Base-by-base conservation (phyloP, 2,329 filamentous ascomycete species). In the Fusarium gaditjirri region DNA sequence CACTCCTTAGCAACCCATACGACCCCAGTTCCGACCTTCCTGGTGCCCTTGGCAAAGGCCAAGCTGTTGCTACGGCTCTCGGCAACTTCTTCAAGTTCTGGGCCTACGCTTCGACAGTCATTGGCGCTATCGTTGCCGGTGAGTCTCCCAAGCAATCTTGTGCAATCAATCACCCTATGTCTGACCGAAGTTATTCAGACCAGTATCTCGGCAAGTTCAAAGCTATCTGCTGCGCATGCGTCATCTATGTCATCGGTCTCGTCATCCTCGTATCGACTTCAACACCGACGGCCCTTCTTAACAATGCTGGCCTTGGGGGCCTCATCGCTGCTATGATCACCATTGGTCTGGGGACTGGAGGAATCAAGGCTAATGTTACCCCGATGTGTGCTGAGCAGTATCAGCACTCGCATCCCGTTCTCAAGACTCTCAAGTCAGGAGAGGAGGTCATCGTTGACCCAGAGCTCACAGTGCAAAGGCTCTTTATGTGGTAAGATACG, bases 71-170 rank as follows among this genome's bases (percentile, higher is more conserved):
- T 0, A 63, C 60, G 6, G 60, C 60, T 9, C 60, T 63, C 3
- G 60, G 60, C 2, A 63, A 63, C 36, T 63, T 63, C 36, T 63
- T 63, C 43, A 63, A 63, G 23, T 63, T 63, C 10, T 63, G 60
- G 60, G 60, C 60, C 8, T 63, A 63, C 4, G 54, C 60, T 1
- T 63, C 60, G 0, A 63, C 60, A 10, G 60, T 63, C 4, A 63
- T 63, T 3, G 60, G 60, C 0, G 60, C 60, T 2, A 63, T 63
- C 4, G 11, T 63, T 5, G 60, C 60, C 1, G 60, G 60, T 42
- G 36, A 14, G 23, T 8, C 11, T 3, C 9, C 1, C 0, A 35
- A 2, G 0, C 3, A 6, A 9, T 8, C 3, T 12, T 4, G 3
- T 1, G 3, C 1, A 25, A 25, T 8, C 8, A 8, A 3, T 1